Conservation (phyloP, 148 eudicot genomes). For the Talinum fruticosum region DNA sequence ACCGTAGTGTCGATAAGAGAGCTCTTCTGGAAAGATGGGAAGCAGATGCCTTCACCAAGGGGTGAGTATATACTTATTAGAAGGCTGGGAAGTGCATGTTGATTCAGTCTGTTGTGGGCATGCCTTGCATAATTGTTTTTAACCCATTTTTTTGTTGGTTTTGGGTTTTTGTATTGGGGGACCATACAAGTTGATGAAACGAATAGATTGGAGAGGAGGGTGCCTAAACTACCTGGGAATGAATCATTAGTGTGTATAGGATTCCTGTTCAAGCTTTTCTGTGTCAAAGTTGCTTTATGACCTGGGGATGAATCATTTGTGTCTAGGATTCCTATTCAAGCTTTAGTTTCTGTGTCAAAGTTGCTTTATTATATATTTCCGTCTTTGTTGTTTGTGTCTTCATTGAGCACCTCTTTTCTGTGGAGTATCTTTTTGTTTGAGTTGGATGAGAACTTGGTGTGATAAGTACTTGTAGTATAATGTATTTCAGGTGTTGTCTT, state of each 20-base stretch:
- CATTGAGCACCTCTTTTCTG: neutral
- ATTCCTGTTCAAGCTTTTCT: no score
- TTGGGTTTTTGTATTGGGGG: neutral
- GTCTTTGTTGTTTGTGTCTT: neutral
- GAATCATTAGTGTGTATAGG: neutral
- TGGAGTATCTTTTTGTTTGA: neutral
- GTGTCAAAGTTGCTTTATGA: no score
- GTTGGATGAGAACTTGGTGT: neutral
- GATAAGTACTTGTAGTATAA: neutral
- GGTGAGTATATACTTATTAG: constrained; percentile 27
- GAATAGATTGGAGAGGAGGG: neutral
- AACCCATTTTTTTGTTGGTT: neutral
- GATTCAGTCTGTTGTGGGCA: neutral
- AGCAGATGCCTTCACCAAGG: constrained; percentile 37
- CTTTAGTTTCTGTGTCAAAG: neutral
- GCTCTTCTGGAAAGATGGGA: constrained; percentile 44
- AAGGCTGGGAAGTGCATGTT: constrained; percentile 8
- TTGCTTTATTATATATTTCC: neutral
- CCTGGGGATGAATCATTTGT: no score
- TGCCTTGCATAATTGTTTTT: neutral
- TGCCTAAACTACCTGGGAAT: neutral
- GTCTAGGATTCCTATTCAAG: no score
- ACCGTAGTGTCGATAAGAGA: constrained; percentile 51
- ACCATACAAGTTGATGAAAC: neutral
- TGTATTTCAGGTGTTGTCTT: neutral